Percentiles rank a stretch among this genome's conserved stretches.
phyloP scores from a whole-genome alignment of 1,139 yeast genomes.

The Candida anutae region DNA sequence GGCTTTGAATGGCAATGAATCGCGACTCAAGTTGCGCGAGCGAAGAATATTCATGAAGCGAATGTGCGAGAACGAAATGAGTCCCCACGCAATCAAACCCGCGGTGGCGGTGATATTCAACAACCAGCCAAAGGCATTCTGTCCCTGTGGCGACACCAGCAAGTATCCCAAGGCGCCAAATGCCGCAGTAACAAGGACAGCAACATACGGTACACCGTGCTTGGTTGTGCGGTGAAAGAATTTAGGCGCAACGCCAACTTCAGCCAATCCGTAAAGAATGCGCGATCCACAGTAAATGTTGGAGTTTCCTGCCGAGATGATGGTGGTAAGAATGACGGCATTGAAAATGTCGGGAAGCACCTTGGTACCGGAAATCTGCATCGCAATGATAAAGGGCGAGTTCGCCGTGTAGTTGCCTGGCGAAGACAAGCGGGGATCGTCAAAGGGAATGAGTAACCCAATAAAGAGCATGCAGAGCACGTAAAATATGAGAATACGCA shows the following conservation, averaged over 20 bases:
- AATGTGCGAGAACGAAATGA: constrained; percentile 57
- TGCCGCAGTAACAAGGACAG: constrained; percentile 50
- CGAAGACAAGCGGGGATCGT: constrained; percentile 42
- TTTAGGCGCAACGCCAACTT: constrained; percentile 54
- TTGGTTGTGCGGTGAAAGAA: constrained; percentile 44
- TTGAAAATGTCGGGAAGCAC: constrained; percentile 66
- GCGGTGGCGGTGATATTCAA: constrained; percentile 75
- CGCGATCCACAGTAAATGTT: constrained; percentile 74
- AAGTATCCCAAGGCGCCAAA: constrained; percentile 66
- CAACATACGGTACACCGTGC: constrained; percentile 59
- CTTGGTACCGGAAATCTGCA: constrained; percentile 62
- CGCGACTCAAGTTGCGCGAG: constrained; percentile 47
- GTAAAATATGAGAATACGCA: constrained; percentile 75
- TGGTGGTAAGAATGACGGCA: constrained; percentile 62
- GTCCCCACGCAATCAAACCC: constrained; percentile 69
- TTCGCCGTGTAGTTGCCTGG: constrained; percentile 26
- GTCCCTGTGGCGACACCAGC: constrained; percentile 52
- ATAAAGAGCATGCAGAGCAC: constrained; percentile 72
- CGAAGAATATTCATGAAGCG: constrained; percentile 60
- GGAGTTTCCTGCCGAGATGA: constrained; percentile 78
- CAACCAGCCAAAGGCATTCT: constrained; percentile 74
- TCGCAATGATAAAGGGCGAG: constrained; percentile 51
- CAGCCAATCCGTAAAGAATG: constrained; percentile 58
- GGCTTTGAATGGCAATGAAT: constrained; percentile 67
- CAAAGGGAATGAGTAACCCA: constrained; percentile 75